Evolutionary conservation across 108 stramenopile genomes (phyloP).

Genomic region (Schizochytrium sp.): DNA sequence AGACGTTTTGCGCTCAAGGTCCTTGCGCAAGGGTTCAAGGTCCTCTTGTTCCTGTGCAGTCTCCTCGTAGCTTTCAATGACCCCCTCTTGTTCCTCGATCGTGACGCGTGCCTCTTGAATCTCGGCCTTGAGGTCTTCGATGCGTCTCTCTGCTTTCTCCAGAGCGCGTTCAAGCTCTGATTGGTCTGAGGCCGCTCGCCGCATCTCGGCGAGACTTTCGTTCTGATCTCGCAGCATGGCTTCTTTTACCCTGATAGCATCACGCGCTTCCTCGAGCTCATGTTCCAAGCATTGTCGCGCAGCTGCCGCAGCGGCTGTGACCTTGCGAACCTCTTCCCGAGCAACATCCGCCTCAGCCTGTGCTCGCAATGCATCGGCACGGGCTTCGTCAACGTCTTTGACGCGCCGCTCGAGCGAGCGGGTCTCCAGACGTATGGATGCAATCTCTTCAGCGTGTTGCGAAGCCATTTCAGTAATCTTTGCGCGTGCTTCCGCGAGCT

Average conservation of each 20-base stretch:
- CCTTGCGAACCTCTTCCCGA: background rate
- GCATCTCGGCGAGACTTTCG: background rate
- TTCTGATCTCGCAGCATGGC: background rate
- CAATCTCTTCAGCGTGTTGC: background rate
- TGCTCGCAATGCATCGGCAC: background rate
- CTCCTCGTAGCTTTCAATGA: constrained; percentile 1
- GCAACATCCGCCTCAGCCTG: background rate
- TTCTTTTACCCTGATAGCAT: background rate
- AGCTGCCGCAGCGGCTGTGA: background rate
- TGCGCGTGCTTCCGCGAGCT: background rate
- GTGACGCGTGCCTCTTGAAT: background rate
- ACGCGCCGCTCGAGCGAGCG: background rate
- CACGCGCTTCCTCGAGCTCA: background rate
- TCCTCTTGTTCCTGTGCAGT: background rate
- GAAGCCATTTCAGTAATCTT: background rate
- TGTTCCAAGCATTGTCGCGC: background rate
- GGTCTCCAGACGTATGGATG: background rate
- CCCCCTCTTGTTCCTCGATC: background rate
- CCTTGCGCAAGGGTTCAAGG: background rate
- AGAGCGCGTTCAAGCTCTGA: background rate
- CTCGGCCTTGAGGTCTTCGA: background rate
- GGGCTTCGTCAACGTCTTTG: background rate
- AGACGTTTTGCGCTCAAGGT: background rate
- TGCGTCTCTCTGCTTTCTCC: background rate
- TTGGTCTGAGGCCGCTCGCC: background rate